Percentiles rank a stretch among this genome's conserved stretches.
Evolutionary conservation across 306 rosid species (phyloP).

Genomic region (Ormosia semicastrata): DNA sequence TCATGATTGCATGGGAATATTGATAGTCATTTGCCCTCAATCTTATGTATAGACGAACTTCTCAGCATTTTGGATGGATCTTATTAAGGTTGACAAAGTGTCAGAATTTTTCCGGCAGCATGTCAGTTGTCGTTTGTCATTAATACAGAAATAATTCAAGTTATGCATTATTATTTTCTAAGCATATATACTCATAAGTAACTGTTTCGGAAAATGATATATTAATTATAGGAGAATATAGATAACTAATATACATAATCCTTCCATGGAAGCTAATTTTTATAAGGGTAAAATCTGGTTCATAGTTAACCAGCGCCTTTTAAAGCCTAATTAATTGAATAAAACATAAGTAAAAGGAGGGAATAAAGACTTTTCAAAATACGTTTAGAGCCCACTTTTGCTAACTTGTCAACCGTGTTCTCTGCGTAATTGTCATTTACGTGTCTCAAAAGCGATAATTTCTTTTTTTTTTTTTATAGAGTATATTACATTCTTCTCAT

Average conservation of each 20-base stretch:
- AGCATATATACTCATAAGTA: background rate
- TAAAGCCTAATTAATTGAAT: background rate
- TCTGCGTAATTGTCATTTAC: too few relatives aligned
- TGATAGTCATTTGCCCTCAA: background rate
- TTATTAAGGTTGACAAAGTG: constrained; percentile 27
- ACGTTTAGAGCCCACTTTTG: too few relatives aligned
- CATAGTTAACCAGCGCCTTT: background rate
- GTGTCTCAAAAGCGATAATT: too few relatives aligned
- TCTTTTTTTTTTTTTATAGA: too few relatives aligned
- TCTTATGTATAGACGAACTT: background rate
- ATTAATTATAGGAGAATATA: background rate
- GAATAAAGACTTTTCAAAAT: background rate
- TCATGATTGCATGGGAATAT: constrained; percentile 16
- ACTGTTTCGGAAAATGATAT: background rate
- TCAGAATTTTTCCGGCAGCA: constrained; percentile 14
- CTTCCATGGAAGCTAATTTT: too few relatives aligned
- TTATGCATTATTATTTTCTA: background rate
- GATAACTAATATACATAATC: background rate
- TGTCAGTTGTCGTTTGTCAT: constrained; percentile 7
- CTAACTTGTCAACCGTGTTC: too few relatives aligned
- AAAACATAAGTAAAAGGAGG: background rate
- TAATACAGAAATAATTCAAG: background rate
- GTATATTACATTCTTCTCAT: too few relatives aligned
- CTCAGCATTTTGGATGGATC: constrained; percentile 36
- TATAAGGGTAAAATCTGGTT: too few relatives aligned